A percentile compares a stretch with the other conserved stretches of the same genome.
These are phyloP conservation scores for Naganishia liquefaciens DNA, from an alignment of 1,284 basidiomycete genomes.

Conservation along the genomic window DNA sequence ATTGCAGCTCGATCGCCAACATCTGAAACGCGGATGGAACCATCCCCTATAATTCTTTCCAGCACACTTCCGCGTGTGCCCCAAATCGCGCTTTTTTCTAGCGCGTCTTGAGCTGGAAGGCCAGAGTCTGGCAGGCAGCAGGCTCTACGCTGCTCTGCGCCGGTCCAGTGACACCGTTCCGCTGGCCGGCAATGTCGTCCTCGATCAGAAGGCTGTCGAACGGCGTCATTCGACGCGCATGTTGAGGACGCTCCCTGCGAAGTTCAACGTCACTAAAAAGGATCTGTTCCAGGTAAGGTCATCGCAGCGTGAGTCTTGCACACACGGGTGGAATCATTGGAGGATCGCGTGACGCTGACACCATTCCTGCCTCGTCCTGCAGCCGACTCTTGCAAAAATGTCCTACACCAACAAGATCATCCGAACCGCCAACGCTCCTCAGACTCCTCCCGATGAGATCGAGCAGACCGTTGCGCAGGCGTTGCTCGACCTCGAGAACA, in stretches of 20 bases:
- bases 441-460: constrained; percentile 83
- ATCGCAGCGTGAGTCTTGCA: constrained; percentile 22
- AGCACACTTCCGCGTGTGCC: neutral
- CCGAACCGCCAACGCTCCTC: constrained; percentile 93
- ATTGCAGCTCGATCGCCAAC: too few relatives aligned
- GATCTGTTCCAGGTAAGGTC: constrained; percentile 26
- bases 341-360: neutral
- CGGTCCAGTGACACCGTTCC: constrained; percentile 1
- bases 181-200: neutral
- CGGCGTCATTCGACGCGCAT: neutral
- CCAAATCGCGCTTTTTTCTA: neutral
- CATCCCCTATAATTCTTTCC: too few relatives aligned
- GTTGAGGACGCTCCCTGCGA: constrained; percentile 22
- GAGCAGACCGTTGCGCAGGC: constrained; percentile 94
- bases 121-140: neutral
- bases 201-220: constrained; percentile 8
- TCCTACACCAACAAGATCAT: constrained; percentile 71
- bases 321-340: neutral
- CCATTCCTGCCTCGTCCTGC: neutral
- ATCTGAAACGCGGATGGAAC: too few relatives aligned
- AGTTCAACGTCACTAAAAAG: constrained; percentile 25
- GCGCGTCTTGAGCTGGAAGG: neutral
- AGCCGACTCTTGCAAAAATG: constrained; percentile 30
- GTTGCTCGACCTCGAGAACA: constrained; percentile 95
- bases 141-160: neutral